Base-by-base conservation (phyloP, 177 flowering plant species). In the Tripterygium wilfordii region DNA sequence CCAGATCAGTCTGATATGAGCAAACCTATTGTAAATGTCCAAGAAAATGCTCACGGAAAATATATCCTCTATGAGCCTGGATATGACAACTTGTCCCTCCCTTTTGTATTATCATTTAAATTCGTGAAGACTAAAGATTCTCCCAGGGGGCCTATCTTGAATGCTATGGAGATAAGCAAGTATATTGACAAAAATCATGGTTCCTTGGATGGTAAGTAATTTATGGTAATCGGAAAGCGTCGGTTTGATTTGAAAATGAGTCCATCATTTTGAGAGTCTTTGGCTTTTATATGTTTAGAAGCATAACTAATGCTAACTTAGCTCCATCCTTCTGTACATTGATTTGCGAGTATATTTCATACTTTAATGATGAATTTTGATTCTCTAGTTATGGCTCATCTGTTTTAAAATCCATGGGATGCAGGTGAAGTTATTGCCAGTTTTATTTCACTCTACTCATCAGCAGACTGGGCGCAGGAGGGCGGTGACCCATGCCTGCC, bases 401-500 rank as follows among this genome's bases (percentile, higher is more conserved):
- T 61, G 26, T 53, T 45, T 2, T 22, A 31, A 14, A 2, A 27
- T 50, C 56, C 61, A 32, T 63, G 58, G 54, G 28, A 56, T 78
- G 60, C 85, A 94, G 99, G 68, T 38, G 47, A 49, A 9, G 51
- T 61, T 60, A 59, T 85, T 53, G 58, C 80, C 30, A 37, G 66
- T 59, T 51, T 83, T 37, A 48, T 65, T 56, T 69, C 88, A 52
- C 60, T 36, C 29, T 85, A 76, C 66, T 51, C 77, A 21, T 61
- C 74, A 48, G 70, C 72, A 20, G 77, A 71, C 38, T 94, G 97
- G 99, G 88, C 86, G 30, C 70, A 69, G 54, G 99, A 92, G 70
- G 99, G 99, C 41, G 97, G 97, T 45, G 99, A 94, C 53, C 97
- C 97, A 18, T 94, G 99, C 61, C 53, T 71, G 31, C 90, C 90